Conservation (phyloP, 176 grass and related monocot genomes). For the Areca catechu region DNA sequence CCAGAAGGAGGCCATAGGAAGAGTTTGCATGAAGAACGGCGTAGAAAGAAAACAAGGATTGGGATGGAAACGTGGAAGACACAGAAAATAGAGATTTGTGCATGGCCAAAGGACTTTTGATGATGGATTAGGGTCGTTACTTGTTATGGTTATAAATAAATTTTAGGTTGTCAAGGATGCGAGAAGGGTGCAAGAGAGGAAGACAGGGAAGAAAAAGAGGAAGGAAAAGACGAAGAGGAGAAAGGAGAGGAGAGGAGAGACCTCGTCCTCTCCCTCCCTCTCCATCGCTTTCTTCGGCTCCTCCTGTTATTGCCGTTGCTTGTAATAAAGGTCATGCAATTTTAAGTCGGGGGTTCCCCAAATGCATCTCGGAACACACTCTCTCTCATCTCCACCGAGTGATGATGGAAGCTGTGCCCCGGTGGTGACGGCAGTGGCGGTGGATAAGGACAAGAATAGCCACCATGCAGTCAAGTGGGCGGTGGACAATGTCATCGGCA, state of each 20-base stretch:
- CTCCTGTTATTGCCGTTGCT: not conserved
- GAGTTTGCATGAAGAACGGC: not conserved
- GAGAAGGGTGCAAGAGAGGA: conserved; percentile 5
- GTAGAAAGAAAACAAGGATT: conserved; percentile 4
- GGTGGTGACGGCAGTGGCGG: conserved; percentile 36
- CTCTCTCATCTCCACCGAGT: conserved; percentile 14
- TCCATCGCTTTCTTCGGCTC: conserved; percentile 1
- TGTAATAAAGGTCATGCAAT: not conserved
- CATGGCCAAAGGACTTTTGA: too few relatives aligned
- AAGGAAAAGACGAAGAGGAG: conserved; percentile 24
- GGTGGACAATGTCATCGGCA: conserved; percentile 52
- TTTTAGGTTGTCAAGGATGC: not conserved
- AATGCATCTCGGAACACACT: conserved; percentile 39
- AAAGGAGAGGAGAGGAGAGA: conserved; percentile 31
- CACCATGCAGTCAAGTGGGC: conserved; percentile 74
- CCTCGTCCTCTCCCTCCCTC: conserved; percentile 23
- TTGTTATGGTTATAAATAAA: too few relatives aligned
- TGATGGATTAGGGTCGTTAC: too few relatives aligned
- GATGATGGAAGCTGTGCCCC: conserved; percentile 21
- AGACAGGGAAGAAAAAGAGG: conserved; percentile 17
- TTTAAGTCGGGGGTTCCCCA: not conserved
- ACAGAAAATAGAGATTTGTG: not conserved
- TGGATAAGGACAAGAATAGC: conserved; percentile 81
- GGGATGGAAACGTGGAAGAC: not conserved
- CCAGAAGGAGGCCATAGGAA: conserved; percentile 23